A percentile compares a stretch with the other conserved stretches of the same genome.
Evolutionary conservation across 2,329 filamentous ascomycete species (phyloP).

Genomic region (Nannizzia gypsea): DNA sequence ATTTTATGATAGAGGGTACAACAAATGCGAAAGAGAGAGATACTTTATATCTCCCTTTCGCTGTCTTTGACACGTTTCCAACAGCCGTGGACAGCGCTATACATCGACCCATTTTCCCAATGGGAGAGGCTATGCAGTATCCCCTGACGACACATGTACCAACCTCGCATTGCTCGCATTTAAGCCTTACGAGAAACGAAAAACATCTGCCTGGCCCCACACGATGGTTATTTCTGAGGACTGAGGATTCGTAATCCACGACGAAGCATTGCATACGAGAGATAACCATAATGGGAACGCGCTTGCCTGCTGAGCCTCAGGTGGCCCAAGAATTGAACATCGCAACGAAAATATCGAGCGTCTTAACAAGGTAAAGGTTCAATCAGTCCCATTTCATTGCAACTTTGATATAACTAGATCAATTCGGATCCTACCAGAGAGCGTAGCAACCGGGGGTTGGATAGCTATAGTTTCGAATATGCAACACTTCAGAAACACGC

Average conservation of each 20-base stretch:
- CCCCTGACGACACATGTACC: background rate
- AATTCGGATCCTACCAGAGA: background rate
- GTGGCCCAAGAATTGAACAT: background rate
- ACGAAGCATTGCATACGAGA: background rate
- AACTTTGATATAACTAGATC: background rate
- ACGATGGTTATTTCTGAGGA: background rate
- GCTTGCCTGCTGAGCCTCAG: background rate
- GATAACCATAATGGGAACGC: background rate
- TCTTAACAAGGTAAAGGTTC: background rate
- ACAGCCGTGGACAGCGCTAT: background rate
- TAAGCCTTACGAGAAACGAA: background rate
- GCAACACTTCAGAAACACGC: too few species aligned
- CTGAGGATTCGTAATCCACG: background rate
- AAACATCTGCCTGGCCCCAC: background rate
- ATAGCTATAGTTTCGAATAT: too few species aligned
- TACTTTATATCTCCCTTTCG: background rate
- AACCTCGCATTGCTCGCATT: constrained; percentile 3
- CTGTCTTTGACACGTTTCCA: background rate
- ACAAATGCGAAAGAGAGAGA: background rate
- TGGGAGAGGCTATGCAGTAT: background rate
- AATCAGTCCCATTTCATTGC: background rate
- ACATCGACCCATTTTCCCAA: background rate
- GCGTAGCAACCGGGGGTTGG: too few species aligned
- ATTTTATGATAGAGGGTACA: background rate
- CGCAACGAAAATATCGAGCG: background rate